A percentile compares a stretch with the other conserved stretches of the same genome.
phyloP scores from a whole-genome alignment of 495 filamentous ascomycete genomes.

The Penicillium diatomitis region DNA sequence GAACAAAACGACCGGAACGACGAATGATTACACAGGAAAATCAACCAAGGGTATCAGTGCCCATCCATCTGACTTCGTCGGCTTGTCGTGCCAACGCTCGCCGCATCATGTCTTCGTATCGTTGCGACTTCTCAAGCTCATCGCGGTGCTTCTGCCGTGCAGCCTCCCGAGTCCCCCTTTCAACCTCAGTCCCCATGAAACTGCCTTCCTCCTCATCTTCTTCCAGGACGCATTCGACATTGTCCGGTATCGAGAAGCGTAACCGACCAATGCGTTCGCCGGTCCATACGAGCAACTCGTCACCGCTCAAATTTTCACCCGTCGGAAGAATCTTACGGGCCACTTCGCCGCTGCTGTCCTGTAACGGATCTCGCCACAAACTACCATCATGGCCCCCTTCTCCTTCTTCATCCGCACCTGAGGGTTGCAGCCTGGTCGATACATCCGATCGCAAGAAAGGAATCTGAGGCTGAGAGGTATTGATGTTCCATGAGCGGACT shows the following conservation, averaged over 20 bases:
- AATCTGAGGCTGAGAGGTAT: slow-evolving; percentile 22
- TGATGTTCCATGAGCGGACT: slow-evolving; percentile 67
- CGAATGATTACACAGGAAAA: neutral
- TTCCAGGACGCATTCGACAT: slow-evolving; percentile 33
- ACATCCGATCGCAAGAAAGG: slow-evolving; percentile 4
- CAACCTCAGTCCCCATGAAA: slow-evolving; percentile 26
- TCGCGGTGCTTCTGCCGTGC: slow-evolving; percentile 33
- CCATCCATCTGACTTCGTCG: slow-evolving; percentile 71
- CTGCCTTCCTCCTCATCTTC: slow-evolving; percentile 32
- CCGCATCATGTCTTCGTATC: slow-evolving; percentile 63
- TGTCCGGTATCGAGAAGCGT: slow-evolving; percentile 45
- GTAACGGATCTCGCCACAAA: slow-evolving; percentile 19
- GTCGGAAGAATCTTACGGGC: slow-evolving; percentile 64
- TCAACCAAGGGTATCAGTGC: slow-evolving; percentile 50
- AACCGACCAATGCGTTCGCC: slow-evolving; percentile 70
- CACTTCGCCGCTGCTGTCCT: slow-evolving; percentile 35
- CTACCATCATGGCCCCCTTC: slow-evolving; percentile 11
- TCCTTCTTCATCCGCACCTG: neutral
- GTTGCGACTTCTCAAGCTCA: slow-evolving; percentile 36
- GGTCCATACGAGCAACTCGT: slow-evolving; percentile 72
- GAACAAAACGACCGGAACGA: neutral
- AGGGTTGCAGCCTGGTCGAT: no score
- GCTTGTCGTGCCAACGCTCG: slow-evolving; percentile 69
- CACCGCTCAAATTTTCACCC: slow-evolving; percentile 35
- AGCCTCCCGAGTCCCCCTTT: slow-evolving; percentile 28